phyloP scores from a whole-genome alignment of 2,329 filamentous ascomycete species.

The Pleoardoris graminearum region DNA sequence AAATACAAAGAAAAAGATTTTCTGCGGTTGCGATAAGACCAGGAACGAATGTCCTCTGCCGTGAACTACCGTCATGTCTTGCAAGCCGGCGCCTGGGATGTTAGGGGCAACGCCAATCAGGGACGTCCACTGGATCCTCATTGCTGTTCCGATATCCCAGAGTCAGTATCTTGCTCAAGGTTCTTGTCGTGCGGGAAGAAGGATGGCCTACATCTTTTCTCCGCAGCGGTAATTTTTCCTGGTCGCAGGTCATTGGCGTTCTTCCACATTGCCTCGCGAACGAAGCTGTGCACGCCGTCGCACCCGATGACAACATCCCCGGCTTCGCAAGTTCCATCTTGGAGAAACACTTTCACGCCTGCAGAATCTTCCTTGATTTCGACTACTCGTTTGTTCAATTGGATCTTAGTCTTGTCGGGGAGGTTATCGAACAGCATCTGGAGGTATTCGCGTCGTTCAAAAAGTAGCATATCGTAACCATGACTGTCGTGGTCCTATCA shows the following conservation, averaged over 20 bases:
- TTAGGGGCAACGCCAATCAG: not conserved
- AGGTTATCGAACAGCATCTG: not conserved
- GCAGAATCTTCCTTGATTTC: not conserved
- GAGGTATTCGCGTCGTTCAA: not conserved
- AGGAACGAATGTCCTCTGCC: not conserved
- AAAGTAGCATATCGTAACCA: too few species aligned
- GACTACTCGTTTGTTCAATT: not conserved
- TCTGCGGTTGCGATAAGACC: not conserved
- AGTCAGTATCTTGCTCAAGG: too few species aligned
- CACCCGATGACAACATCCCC: not conserved
- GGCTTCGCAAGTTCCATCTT: not conserved
- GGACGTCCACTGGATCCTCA: too few species aligned
- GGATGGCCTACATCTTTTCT: not conserved
- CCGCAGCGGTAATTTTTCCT: not conserved
- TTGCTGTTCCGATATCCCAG: too few species aligned
- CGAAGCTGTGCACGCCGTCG: not conserved
- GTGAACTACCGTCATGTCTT: not conserved
- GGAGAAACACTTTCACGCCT: not conserved
- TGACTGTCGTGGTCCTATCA: not conserved
- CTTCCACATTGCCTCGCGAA: not conserved
- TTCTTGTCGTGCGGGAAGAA: too few species aligned
- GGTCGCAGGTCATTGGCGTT: not conserved
- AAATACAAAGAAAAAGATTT: not conserved
- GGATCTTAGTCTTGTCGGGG: not conserved
- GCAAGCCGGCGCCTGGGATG: not conserved